Conservation (phyloP, 2,329 filamentous ascomycete genomes). For the Davidsoniella virescens region DNA sequence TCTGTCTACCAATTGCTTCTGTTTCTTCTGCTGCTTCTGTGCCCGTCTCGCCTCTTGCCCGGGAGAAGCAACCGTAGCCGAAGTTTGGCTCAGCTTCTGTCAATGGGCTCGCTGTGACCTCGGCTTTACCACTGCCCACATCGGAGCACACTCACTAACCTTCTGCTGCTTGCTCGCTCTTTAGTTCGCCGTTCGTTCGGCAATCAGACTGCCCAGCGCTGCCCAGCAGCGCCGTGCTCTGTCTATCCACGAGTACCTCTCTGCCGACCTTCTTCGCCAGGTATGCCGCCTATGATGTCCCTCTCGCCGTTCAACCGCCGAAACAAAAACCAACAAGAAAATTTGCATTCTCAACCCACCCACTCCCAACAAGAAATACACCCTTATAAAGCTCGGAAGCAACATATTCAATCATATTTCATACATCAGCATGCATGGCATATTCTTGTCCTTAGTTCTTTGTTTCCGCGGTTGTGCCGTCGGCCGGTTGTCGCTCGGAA, state of each 20-base stretch:
- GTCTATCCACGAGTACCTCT: constrained; percentile 97
- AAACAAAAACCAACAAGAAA: too few species aligned
- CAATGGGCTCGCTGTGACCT: constrained; percentile 13
- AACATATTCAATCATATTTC: too few species aligned
- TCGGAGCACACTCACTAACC: constrained; percentile 9
- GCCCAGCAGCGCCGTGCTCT: constrained; percentile 73
- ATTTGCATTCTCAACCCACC: too few species aligned
- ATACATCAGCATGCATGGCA: background rate
- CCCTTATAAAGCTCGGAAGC: too few species aligned
- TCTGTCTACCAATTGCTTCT: background rate
- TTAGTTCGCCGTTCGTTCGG: constrained; percentile 23
- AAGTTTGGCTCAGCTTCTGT: background rate
- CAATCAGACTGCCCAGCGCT: constrained; percentile 44
- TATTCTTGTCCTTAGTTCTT: background rate
- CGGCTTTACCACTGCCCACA: constrained; percentile 7
- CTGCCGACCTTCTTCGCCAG: constrained; percentile 72
- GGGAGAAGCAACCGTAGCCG: constrained; percentile 8
- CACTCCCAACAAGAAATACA: too few species aligned
- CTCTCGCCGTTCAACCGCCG: background rate
- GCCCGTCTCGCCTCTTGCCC: background rate
- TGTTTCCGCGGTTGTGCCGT: background rate
- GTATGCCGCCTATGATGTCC: constrained; percentile 24
- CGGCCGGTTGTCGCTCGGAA: background rate
- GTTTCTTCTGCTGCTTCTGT: background rate
- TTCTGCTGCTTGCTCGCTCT: constrained; percentile 7